These are phyloP conservation scores for Ustilago lituana DNA, from an alignment of 1,284 basidiomycete genomes.

Conservation along the genomic window DNA sequence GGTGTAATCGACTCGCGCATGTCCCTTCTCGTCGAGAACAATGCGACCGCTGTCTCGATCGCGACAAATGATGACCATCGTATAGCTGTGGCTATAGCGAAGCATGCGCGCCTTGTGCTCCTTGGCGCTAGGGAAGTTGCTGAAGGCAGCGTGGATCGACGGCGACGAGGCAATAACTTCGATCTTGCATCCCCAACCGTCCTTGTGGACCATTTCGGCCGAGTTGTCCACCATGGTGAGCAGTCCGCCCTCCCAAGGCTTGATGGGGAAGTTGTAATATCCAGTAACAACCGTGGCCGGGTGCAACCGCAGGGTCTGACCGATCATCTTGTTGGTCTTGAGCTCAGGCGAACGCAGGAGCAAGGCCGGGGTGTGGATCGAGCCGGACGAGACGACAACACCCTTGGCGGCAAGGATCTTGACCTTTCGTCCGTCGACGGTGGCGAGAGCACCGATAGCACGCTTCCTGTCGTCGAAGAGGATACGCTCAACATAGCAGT, in stretches of 20 bases:
- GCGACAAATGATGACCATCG: conserved; percentile 63
- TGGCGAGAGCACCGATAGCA: conserved; percentile 59
- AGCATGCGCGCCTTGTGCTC: conserved; percentile 68
- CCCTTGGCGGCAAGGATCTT: conserved; percentile 66
- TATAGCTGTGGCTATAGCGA: conserved; percentile 63
- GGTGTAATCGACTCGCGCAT: conserved; percentile 68
- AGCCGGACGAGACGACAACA: conserved; percentile 68
- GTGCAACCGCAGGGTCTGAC: conserved; percentile 69
- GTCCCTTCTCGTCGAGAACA: conserved; percentile 66
- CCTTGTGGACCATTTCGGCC: conserved; percentile 57
- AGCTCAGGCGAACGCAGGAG: conserved; percentile 69
- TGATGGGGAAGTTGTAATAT: conserved; percentile 68
- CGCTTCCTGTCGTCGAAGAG: conserved; percentile 64
- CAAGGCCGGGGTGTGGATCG: conserved; percentile 69
- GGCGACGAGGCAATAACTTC: conserved; percentile 69
- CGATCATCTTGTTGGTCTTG: conserved; percentile 69
- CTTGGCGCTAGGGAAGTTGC: conserved; percentile 64
- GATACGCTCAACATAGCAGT: conserved; percentile 67
- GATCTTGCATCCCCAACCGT: conserved; percentile 69
- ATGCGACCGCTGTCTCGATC: conserved; percentile 67
- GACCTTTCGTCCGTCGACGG: conserved; percentile 58
- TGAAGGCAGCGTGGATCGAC: conserved; percentile 64
- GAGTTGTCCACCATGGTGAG: conserved; percentile 69
- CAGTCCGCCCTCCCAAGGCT: conserved; percentile 70
- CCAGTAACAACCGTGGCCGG: conserved; percentile 69